Base-by-base conservation (phyloP, 805 yeast genomes). In the Pichia californica region DNA sequence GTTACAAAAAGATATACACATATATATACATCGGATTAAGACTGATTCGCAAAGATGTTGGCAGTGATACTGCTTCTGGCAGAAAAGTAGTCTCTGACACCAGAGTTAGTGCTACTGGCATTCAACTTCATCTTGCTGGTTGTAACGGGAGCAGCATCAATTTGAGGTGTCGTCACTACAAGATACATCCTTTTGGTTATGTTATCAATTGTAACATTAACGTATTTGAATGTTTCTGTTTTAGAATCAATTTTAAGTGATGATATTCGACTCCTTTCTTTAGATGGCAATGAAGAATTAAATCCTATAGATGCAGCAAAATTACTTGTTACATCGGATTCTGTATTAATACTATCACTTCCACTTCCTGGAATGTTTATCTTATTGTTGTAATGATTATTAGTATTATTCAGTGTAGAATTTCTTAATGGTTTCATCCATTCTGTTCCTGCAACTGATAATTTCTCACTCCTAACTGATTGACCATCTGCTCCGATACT, bases 371-470 rank as follows among this genome's bases (percentile, higher is more conserved):
- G 10, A 5, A 7, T 14, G 41, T 38, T 7, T 36, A 19, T 34
- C 37, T 6, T 15, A 36, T 25, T 9, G 44, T 18, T 9, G 47
- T 27, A n/a, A 8, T 18, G 6, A n/a, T 19, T 19, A n/a, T n/a
- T n/a, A n/a, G n/a, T n/a, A n/a, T 32, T 41, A 21, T 32, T 36
- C n/a, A 38, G n/a, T 3, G 44, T 43, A 10, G 43, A 38, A 21
- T 39, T 48, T 27, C 40, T 41, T 15, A 48, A 37, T 11, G 55
- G 54, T 31, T 47, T 51, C 45, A 51, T 38, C 54, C 54, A 51
- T n/a, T 50, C 38, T 6, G 38, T 40, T 5, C 36, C 36, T 8
- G 36, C 8, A 19, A 33, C 25, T 6, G 36, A 33, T 11, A 21
- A n/a, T 11, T 33, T 33, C 26, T 33, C 36, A n/a, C 20, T 27